Conservation (phyloP, 495 filamentous ascomycete genomes). For the Lasiosphaeria ovina region DNA sequence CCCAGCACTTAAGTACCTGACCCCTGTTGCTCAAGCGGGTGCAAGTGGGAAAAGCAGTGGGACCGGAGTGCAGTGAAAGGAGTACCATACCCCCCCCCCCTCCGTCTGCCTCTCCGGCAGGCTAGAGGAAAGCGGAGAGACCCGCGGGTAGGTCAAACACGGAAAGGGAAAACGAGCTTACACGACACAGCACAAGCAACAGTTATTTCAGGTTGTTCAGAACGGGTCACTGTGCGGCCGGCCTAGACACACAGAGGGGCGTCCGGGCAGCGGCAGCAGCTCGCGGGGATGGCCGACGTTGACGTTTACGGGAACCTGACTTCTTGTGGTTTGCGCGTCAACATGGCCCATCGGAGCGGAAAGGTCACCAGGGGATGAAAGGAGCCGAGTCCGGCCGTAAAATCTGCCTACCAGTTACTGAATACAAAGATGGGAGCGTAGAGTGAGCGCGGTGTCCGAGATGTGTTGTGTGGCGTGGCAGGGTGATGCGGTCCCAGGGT, state of each 20-base stretch:
- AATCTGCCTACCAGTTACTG: too few relatives aligned
- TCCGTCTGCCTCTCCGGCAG: not conserved
- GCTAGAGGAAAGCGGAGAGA: not conserved
- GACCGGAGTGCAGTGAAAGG: not conserved
- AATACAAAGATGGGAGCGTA: too few relatives aligned
- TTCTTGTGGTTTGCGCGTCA: slow-evolving; percentile 25
- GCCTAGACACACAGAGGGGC: slow-evolving; percentile 2
- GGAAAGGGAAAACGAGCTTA: slow-evolving; percentile 2
- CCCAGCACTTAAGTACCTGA: slow-evolving; percentile 11
- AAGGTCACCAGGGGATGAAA: too few relatives aligned
- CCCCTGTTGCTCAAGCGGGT: slow-evolving; percentile 9
- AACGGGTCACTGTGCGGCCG: slow-evolving; percentile 12
- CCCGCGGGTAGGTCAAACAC: slow-evolving; percentile 6
- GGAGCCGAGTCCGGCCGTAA: too few relatives aligned
- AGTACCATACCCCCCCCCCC: slow-evolving; percentile 3
- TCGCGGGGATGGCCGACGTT: slow-evolving; percentile 13
- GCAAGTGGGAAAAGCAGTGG: not conserved
- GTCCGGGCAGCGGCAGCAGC: slow-evolving; percentile 11
- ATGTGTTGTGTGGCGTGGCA: too few relatives aligned
- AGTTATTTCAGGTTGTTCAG: not conserved
- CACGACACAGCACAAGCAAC: not conserved
- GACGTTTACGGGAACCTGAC: too few relatives aligned
- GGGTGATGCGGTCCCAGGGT: not conserved
- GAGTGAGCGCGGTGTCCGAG: too few relatives aligned
- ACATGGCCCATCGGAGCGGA: slow-evolving; percentile 5